Conservation (phyloP, 164 flowering plant genomes). For the Cinnamomum micranthum region DNA sequence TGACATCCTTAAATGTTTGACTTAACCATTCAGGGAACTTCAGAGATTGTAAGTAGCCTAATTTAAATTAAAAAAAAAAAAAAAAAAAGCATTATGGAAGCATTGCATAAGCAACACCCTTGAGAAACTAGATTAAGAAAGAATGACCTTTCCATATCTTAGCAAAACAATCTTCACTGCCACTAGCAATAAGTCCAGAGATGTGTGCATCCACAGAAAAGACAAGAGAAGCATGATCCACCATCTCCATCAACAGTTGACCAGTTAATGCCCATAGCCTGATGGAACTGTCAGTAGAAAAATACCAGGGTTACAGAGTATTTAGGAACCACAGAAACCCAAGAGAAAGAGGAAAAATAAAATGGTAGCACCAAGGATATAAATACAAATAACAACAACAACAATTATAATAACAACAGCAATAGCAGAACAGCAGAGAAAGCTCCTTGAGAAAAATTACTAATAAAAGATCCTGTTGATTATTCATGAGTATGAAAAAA, state of each 20-base stretch:
- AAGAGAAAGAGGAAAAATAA: not conserved
- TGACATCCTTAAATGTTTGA: no score
- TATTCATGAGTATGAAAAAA: no score
- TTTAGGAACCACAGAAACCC: conserved; percentile 5
- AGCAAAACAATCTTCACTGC: conserved; percentile 87
- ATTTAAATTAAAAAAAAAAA: no score
- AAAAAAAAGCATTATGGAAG: no score
- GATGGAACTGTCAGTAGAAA: conserved; percentile 52
- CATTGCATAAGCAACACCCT: not conserved
- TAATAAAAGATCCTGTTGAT: not conserved
- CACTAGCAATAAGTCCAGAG: conserved; percentile 88
- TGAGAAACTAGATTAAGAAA: not conserved
- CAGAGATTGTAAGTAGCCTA: no score
- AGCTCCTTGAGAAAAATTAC: not conserved
- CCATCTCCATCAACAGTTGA: conserved; percentile 87
- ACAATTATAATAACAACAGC: not conserved
- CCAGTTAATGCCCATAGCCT: conserved; percentile 92
- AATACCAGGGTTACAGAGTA: not conserved
- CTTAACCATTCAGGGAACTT: no score
- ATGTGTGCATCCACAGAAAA: conserved; percentile 87
- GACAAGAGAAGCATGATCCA: conserved; percentile 91
- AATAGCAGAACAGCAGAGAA: not conserved
- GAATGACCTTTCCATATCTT: conserved; percentile 94
- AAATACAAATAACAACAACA: not conserved
- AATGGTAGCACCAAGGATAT: not conserved